Base-by-base conservation (phyloP, 163 green algal species). In the Volvox carteri region DNA sequence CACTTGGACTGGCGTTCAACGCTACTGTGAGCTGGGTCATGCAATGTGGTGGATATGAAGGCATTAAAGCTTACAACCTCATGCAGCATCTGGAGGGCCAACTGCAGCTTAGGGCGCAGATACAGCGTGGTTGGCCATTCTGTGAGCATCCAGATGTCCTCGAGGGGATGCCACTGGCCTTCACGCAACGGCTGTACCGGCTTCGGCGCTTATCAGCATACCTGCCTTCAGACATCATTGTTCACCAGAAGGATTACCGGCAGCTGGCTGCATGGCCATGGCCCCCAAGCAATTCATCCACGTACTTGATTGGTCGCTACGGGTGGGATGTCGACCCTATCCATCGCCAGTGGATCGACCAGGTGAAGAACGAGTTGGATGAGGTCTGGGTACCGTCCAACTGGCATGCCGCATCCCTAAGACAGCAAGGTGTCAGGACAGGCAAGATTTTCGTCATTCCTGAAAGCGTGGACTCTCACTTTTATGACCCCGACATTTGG, bases 161-260 rank as follows among this genome's bases (percentile, higher is more conserved):
- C 30, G 16, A 54, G 37, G 70, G 41, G 37, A 78, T 42, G 70
- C 70, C 70, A 14, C 35, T 5, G 8, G 70, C 70, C 7, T 78
- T 78, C 19, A n/a, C 70, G 0, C 37, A 78, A 39, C 70, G 70
- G 18, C 16, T 78, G 16, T n/a, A 52, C 19, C 70, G 70, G 35
- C 70, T 78, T 39, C 70, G 70, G 37, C 70, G 33, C 9, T 39
- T 78, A 19, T 56, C 70, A 12, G 37, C 37, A 19, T 78, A 78
- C 70, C 70, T 78, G 12, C 70, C 70, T 16, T 78, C 70, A 21
- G 70, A 78, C 70, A 78, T 78, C 37, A 30, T 56, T 3, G 54
- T 78, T 42, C 70, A 78, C 70, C 70, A 78, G 23, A 78, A 78
- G 70, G 70, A 78, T 23, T 78, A 78, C 37, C 70, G 70, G 30